Base-by-base conservation (phyloP, 441 rosid genomes). In the Erodium texanum region DNA sequence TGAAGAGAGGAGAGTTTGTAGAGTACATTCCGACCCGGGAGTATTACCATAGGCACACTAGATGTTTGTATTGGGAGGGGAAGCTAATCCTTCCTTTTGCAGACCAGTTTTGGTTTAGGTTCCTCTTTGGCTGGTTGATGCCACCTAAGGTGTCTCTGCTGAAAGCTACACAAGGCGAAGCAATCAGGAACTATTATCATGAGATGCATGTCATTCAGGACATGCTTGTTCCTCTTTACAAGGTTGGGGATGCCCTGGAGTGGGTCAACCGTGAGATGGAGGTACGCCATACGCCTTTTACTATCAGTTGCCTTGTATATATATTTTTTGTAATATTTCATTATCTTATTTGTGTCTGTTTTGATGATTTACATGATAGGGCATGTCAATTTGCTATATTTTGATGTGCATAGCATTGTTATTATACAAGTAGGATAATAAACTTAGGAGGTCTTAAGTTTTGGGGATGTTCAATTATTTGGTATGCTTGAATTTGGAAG, bases 91-190 rank as follows among this genome's bases (percentile, higher is more conserved):
- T 94, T 76, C 97, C 98, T 1, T 94, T 94, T 16, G 99, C 74
- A 23, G 99, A 94, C 79, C 99, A 94, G 78, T 86, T 81, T 70
- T 94, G 99, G 99, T 94, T 92, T 68, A 86, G 99, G 85, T 88
- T 73, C 72, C 86, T 92, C 48, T 75, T 94, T 19, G 99, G 99
- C 76, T 94, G 99, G 99, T 5, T 90, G 83, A 94, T 92, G 99
- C 99, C 99, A 58, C 99, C 99, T 8, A 94, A 94, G 88, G 96
- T 94, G 64, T 92, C 99, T 43, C 83, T 94, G 79, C 99, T 92
- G 62, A 94, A 94, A 80, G 97, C 96, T n/a, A 94, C 97, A 64
- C 99, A 94, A 84, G 99, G 99, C 67, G 99, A 94, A 82, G 93
- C 97, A 64, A 84, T 94, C 71, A 84, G 99, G 68, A 88, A 94